Conservation (phyloP, 2,329 filamentous ascomycete genomes). For the Claviceps sp. region DNA sequence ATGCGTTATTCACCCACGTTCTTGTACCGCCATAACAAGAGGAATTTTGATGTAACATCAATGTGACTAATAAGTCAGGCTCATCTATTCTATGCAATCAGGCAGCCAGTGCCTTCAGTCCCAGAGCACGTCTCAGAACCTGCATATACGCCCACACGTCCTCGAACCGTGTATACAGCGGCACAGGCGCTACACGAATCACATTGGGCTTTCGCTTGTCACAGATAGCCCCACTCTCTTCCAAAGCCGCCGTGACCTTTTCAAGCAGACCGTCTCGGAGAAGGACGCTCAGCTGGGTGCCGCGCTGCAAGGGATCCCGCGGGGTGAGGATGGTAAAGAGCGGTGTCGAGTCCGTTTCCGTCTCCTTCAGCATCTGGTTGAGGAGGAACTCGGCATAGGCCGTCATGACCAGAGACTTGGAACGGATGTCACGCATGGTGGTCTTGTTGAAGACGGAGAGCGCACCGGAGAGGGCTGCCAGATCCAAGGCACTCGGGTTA, state of each 20-base stretch:
- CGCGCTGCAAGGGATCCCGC: constrained; percentile 50
- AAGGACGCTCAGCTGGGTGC: constrained; percentile 66
- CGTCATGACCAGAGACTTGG: constrained; percentile 61
- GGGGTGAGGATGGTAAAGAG: constrained; percentile 58
- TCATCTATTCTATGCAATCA: background rate
- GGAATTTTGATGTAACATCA: background rate
- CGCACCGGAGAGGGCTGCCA: constrained; percentile 60
- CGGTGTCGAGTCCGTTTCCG: constrained; percentile 13
- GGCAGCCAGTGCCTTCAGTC: background rate
- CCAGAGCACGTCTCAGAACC: constrained; percentile 22
- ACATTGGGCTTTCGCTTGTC: constrained; percentile 81
- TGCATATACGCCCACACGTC: constrained; percentile 49
- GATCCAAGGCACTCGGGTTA: constrained; percentile 67
- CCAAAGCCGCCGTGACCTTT: constrained; percentile 47
- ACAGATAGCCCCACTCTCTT: constrained; percentile 57
- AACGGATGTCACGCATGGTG: constrained; percentile 52
- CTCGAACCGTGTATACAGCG: constrained; percentile 68
- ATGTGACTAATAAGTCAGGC: background rate
- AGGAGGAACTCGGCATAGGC: constrained; percentile 63
- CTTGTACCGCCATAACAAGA: no score
- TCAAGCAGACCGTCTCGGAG: constrained; percentile 58
- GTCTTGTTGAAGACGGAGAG: constrained; percentile 64
- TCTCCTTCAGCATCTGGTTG: constrained; percentile 24
- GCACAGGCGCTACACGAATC: constrained; percentile 69
- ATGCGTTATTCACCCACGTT: no score